Evolutionary conservation across 2,329 filamentous ascomycete species (phyloP), one percentile per base, ranked within the genome.

Genomic region (Hypoxylon sp.): DNA sequence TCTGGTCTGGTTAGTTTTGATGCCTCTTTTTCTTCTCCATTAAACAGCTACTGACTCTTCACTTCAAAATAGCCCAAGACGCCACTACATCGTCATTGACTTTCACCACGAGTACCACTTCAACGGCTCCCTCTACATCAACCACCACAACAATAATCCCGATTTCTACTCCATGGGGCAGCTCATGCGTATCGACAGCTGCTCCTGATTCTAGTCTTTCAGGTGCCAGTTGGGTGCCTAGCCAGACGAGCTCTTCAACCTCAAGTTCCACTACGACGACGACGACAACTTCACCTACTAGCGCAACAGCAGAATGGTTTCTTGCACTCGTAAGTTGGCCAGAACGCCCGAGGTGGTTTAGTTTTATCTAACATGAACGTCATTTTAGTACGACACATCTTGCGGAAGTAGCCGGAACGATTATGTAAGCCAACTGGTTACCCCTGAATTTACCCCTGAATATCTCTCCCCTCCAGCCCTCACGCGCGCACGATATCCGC

Each of bases 231-330:
- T 28, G 26, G 26, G 26, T 28, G 26, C 5, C 26, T 28, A 28
- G 5, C 8, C 26, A 28, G 26, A 28, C 26, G 24, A 22, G 44
- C 15, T 47, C 44, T 5, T 49, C 48, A 26, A 51, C 28, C 37
- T 8, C 15, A 34, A 51, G 15, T n/a, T 51, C 48, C 6, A 17
- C 2, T n/a, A n/a, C n/a, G n/a, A n/a, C n/a, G 24, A 19, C 48
- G 5, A 51, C 48, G 15, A 26, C 30, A 39, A 19, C 28, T 15
- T 13, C 48, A 10, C 7, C 30, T 39, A 28, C 28, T 11, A 51
- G 30, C 24, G 30, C 48, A 51, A 51, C 48, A 13, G 30, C 28
- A 13, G 39, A n/a, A 39, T 51, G 48, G 48, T 22, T 20, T 20
- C 48, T 51, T 30, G 39, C 48, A 37, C 15, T 51, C 4, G 28